phyloP scores from a whole-genome alignment of 148 eudicot species.

The Camellia granthamiana region DNA sequence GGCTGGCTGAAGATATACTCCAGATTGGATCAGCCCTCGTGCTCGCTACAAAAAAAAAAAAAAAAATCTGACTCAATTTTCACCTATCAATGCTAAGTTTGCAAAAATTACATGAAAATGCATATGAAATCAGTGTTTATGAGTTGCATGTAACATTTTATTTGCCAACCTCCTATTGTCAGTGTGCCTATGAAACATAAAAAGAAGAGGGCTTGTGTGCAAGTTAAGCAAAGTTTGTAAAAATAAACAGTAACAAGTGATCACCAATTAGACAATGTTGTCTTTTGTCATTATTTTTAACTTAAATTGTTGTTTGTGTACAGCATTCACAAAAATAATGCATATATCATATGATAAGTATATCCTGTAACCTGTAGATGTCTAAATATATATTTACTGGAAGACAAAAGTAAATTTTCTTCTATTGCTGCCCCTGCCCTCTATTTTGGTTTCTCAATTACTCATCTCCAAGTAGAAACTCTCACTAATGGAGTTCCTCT shows the following conservation, averaged over 20 bases:
- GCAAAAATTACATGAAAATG: too few relatives aligned
- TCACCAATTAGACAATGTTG: background rate
- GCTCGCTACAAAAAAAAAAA: too few relatives aligned
- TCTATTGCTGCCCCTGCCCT: background rate
- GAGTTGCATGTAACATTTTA: too few relatives aligned
- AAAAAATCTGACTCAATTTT: too few relatives aligned
- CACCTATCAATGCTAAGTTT: too few relatives aligned
- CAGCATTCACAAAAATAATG: background rate
- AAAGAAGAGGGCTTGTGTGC: background rate
- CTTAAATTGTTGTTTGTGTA: background rate
- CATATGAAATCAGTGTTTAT: too few relatives aligned
- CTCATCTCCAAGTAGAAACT: conserved; percentile 39
- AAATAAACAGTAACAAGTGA: background rate
- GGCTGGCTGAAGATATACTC: too few relatives aligned
- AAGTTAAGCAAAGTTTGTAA: background rate
- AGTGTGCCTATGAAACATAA: background rate
- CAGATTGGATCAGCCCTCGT: too few relatives aligned
- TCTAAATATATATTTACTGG: background rate
- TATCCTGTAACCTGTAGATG: too few relatives aligned
- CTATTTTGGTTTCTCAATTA: background rate
- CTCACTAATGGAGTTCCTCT: conserved; percentile 33
- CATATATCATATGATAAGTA: too few relatives aligned
- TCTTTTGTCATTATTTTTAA: background rate
- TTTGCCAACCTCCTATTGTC: too few relatives aligned
- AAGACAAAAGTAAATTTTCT: background rate